Percentiles rank a stretch among this genome's conserved stretches.
These are phyloP conservation scores for Candida buenavistaensis DNA, from an alignment of 1,139 yeast genomes.

Conservation along the genomic window DNA sequence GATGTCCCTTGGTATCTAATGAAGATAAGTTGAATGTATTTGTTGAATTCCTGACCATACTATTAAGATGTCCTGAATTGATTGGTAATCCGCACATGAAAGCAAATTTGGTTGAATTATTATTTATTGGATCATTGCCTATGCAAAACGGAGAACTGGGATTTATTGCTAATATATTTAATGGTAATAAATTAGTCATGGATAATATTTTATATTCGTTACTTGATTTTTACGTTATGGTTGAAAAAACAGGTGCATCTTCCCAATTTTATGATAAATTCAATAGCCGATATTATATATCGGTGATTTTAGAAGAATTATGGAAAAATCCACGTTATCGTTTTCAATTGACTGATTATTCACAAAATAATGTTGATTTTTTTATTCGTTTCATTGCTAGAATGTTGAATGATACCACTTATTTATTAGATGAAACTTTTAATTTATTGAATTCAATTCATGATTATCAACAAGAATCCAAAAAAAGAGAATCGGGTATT, in stretches of 20 bases:
- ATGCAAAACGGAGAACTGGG: conserved; percentile 63
- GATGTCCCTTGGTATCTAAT: conserved; percentile 60
- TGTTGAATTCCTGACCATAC: conserved; percentile 69
- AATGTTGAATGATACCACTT: conserved; percentile 92
- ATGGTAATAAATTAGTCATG: conserved; percentile 59
- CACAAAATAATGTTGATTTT: conserved; percentile 69
- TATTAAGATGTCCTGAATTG: conserved; percentile 81
- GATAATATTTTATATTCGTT: conserved; percentile 77
- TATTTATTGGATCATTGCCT: conserved; percentile 75
- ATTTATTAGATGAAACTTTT: conserved; percentile 85
- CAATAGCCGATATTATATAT: conserved; percentile 83
- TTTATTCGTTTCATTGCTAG: conserved; percentile 91
- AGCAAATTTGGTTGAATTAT: conserved; percentile 75
- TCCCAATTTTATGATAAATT: conserved; percentile 96
- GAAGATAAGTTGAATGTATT: conserved; percentile 53
- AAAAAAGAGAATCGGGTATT: conserved; percentile 17
- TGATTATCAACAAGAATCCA: conserved; percentile 61
- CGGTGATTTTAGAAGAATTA: conserved; percentile 76
- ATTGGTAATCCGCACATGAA: conserved; percentile 93
- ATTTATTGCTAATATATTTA: conserved; percentile 66
- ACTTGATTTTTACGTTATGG: conserved; percentile 88
- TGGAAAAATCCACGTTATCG: conserved; percentile 77
- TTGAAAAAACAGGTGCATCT: conserved; percentile 93
- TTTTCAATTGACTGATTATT: conserved; percentile 65
- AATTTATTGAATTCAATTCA: conserved; percentile 79